Base-by-base conservation (phyloP, 306 rosid genomes). In the Ziziphus jujuba region DNA sequence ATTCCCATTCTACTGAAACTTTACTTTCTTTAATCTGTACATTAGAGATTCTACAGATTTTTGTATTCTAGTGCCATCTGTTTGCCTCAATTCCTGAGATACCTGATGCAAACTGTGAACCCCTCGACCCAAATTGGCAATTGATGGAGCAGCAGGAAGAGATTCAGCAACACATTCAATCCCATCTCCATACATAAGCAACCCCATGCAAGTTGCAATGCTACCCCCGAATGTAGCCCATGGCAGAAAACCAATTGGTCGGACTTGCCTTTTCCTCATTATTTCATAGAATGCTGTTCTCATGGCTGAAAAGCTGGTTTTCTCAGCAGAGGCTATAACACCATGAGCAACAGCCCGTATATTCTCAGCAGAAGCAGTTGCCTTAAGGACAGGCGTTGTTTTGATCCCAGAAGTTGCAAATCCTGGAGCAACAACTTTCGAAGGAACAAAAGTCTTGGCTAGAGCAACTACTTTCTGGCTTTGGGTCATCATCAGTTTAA, bases 151-250 rank as follows among this genome's bases (percentile, higher is more conserved):
- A 10, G 86, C 75, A 71, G 90, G 92, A 57, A 65, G 38, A 58
- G 87, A 79, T 69, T 82, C 87, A 22, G 76, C 87, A 54, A 76
- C 87, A 60, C 87, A 86, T 82, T 91, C 92, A 60, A 91, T 84
- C 67, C 92, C 89, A 84, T 91, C 95, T 62, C 95, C 95, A 43
- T 49, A 85, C 8, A 63, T 47, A 47, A 88, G 81, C 82, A 91
- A 65, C 59, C 92, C 84, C 0, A 90, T 65, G 80, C 97, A 91
- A 48, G 90, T 81, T 60, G 84, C 87, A 35, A 84, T 47, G 63
- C 97, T 88, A 16, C 90, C 79, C 44, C 72, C 92, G 48, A 91
- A 88, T 61, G 97, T 86, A 25, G 89, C 89, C 90, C 85, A 88
- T 1, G 95, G 95, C 53, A 84, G 75, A 71, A 82, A 63, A 67